A percentile compares a stretch with the other conserved stretches of the same genome.
Evolutionary conservation across 768 basidiomycete species (phyloP).

Genomic region (Pulveroboletus ravenelii): DNA sequence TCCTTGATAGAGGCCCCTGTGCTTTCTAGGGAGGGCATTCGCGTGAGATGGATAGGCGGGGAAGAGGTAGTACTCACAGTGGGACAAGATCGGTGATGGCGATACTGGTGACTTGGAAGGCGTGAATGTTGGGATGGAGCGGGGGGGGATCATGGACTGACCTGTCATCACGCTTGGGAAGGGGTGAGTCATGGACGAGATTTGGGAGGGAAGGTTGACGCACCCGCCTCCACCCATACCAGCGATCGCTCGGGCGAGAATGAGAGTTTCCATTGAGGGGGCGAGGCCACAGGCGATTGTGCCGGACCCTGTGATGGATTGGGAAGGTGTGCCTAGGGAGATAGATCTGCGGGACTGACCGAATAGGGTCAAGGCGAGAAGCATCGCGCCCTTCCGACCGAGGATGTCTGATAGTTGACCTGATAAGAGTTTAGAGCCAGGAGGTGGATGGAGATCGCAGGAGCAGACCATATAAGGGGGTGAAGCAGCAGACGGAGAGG

Average conservation of each 20-base stretch:
- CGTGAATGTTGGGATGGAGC: conserved; percentile 14
- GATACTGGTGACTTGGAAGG: conserved; percentile 66
- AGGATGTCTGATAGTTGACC: conserved; percentile 82
- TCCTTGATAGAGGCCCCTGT: conserved; percentile 89
- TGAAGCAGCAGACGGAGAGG: conserved; percentile 86
- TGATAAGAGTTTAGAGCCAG: conserved; percentile 32
- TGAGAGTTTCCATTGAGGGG: conserved; percentile 77
- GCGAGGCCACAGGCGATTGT: conserved; percentile 86
- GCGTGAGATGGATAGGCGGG: background rate
- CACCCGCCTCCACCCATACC: conserved; percentile 92
- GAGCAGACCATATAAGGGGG: conserved; percentile 74
- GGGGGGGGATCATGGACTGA: conserved; percentile 24
- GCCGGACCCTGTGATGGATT: conserved; percentile 55
- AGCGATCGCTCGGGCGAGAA: conserved; percentile 77
- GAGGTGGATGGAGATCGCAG: conserved; percentile 3
- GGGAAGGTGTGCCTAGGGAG: conserved; percentile 11
- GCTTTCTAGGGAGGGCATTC: conserved; percentile 47
- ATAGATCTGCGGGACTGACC: conserved; percentile 41
- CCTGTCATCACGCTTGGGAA: conserved; percentile 76
- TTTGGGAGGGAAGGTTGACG: conserved; percentile 26
- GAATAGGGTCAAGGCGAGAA: conserved; percentile 79
- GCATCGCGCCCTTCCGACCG: conserved; percentile 82
- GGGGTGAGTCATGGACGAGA: conserved; percentile 7
- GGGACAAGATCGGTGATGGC: conserved; percentile 87
- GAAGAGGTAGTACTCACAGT: conserved; percentile 46